These are phyloP conservation scores for Noccaea caerulescens DNA, from an alignment of 345 rosid genomes.

Conservation along the genomic window DNA sequence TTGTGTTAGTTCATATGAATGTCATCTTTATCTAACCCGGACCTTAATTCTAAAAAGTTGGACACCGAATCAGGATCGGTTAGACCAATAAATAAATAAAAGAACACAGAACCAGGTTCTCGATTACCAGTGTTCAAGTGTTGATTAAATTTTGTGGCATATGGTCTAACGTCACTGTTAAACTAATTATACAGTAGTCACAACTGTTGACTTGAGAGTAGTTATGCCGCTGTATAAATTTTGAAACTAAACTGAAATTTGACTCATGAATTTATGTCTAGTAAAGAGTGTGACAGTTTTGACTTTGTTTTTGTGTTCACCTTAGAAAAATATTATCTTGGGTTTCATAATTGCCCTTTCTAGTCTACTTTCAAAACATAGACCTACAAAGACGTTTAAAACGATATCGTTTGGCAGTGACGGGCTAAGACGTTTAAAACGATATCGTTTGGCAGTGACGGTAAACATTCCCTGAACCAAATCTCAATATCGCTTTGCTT, in stretches of 20 bases:
- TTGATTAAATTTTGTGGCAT: neutral
- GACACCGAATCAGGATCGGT: neutral
- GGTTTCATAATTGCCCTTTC: constrained; percentile 7
- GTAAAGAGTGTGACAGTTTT: constrained; percentile 18
- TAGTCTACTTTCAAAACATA: constrained; percentile 34
- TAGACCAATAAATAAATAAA: neutral
- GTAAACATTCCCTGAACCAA: too few relatives aligned
- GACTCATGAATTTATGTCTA: constrained; percentile 16
- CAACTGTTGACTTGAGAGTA: neutral
- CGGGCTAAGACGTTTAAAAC: too few relatives aligned
- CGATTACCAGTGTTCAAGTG: too few relatives aligned
- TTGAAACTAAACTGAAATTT: constrained; percentile 14
- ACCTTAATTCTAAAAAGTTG: neutral
- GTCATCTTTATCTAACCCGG: constrained; percentile 7
- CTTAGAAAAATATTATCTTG: constrained; percentile 14
- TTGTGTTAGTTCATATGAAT: neutral
- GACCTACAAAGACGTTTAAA: too few relatives aligned
- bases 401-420: too few relatives aligned
- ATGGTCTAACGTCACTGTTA: constrained; percentile 9
- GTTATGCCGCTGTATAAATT: constrained; percentile 1
- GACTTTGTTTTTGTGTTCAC: constrained; percentile 24
- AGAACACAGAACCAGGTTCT: neutral
- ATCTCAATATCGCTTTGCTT: too few relatives aligned
- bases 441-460: too few relatives aligned
- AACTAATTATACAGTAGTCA: neutral